phyloP scores from a whole-genome alignment of 495 filamentous ascomycete genomes.

The Rhypophila decipiens region DNA sequence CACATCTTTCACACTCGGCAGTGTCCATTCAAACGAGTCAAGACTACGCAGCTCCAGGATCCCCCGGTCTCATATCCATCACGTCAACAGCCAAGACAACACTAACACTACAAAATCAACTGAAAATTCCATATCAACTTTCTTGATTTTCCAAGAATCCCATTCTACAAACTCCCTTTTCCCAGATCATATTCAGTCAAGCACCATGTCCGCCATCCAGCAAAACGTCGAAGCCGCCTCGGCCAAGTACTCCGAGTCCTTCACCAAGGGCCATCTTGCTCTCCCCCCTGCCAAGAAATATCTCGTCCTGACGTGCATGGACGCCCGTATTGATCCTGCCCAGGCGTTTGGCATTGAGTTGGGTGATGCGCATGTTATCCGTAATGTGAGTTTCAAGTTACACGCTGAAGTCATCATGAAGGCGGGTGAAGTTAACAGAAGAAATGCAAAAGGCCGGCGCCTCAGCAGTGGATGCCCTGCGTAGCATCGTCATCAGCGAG shows the following conservation, averaged over 20 bases:
- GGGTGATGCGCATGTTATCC: slow-evolving; percentile 76
- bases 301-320: slow-evolving; percentile 70
- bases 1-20: no score
- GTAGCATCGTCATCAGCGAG: slow-evolving; percentile 72
- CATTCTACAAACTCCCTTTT: not conserved
- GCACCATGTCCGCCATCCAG: slow-evolving; percentile 36
- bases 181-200: not conserved
- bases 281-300: slow-evolving; percentile 70
- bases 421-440: no score
- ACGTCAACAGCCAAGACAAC: no score
- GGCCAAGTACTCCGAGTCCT: slow-evolving; percentile 52
- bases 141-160: no score
- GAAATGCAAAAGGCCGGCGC: slow-evolving; percentile 61
- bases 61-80: no score
- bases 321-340: slow-evolving; percentile 70
- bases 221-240: slow-evolving; percentile 53
- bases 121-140: not conserved
- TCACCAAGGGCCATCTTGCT: slow-evolving; percentile 58
- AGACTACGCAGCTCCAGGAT: no score
- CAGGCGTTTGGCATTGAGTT: slow-evolving; percentile 66
- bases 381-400: slow-evolving; percentile 58
- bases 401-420: no score
- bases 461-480: slow-evolving; percentile 58
- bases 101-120: no score
- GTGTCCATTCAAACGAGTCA: no score